Conservation (phyloP, 257 asterid species). For the Knoxia roxburghii region DNA sequence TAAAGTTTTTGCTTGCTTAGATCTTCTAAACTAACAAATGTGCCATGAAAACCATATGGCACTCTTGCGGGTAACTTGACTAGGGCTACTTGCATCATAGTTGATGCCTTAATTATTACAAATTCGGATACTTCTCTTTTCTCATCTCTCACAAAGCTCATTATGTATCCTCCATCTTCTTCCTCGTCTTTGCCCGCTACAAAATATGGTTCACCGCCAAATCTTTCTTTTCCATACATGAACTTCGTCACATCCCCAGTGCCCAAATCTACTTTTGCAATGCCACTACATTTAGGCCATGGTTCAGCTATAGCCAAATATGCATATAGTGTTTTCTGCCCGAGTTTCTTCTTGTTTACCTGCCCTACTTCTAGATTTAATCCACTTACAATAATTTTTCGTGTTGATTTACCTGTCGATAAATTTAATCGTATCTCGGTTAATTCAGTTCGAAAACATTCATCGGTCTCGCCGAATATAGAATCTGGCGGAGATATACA, state of each 20-base stretch:
- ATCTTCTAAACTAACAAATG: slow-evolving; percentile 46
- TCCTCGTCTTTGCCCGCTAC: slow-evolving; percentile 21
- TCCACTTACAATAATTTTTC: slow-evolving; percentile 31
- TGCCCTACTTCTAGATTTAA: slow-evolving; percentile 51
- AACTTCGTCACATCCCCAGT: slow-evolving; percentile 34
- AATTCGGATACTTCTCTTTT: slow-evolving; percentile 31
- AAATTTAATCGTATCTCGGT: slow-evolving; percentile 39
- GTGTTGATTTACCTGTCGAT: slow-evolving; percentile 27
- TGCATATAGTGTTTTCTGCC: slow-evolving; percentile 30
- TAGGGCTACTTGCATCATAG: slow-evolving; percentile 38
- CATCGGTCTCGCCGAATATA: slow-evolving; percentile 19
- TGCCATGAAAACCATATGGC: slow-evolving; percentile 72
- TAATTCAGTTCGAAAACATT: slow-evolving; percentile 21
- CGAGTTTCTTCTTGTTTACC: slow-evolving; percentile 33
- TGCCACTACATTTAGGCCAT: slow-evolving; percentile 61
- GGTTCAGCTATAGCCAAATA: slow-evolving; percentile 65
- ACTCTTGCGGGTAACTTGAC: slow-evolving; percentile 49
- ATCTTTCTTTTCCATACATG: slow-evolving; percentile 31
- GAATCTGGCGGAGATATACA: slow-evolving; percentile 45
- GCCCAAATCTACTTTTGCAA: slow-evolving; percentile 49
- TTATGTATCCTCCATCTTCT: slow-evolving; percentile 41
- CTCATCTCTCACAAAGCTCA: slow-evolving; percentile 53
- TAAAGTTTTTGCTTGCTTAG: slow-evolving; percentile 18
- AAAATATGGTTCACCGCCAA: slow-evolving; percentile 52
- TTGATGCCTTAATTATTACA: slow-evolving; percentile 45